Evolutionary conservation across 1,284 basidiomycete genomes (phyloP), one percentile per base, ranked within the genome.

Genomic region (Ustilago shanxiensis): DNA sequence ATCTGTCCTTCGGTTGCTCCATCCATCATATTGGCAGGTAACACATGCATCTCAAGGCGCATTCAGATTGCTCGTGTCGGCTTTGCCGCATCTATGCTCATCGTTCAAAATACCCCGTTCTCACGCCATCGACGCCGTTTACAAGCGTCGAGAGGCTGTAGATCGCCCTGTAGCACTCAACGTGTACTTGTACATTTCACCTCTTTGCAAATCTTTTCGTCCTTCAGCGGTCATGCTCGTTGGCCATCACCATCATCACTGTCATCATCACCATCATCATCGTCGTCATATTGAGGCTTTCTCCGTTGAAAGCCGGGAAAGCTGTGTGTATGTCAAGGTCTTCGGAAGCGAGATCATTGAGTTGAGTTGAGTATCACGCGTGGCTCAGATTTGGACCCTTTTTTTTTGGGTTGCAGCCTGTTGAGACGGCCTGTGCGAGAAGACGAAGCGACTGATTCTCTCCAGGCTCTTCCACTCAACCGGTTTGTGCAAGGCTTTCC

Each of bases 171-270:
- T 72, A 66, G 56, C 64, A 72, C 70, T 72, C 70, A 72, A 72
- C 70, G 60, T 72, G 70, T 72, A 66, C 60, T 70, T 66, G 64
- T 72, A 72, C 55, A 64, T 66, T n/a, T 44, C 57, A n/a, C n/a
- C 33, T 1, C 24, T 44, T 47, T 39, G 29, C 39, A 53, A n/a
- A 37, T 26, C 6, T 22, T 10, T 29, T n/a, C 6, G 13, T 33
- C 44, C 22, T 47, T 44, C n/a, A 24, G 26, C 14, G 35, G n/a
- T 7, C 41, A 44, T 1, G 13, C 18, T 39, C 18, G 14, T 16
- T 16, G 39, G 39, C 39, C 31, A 33, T 11, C 5, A 33, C 31
- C 31, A n/a, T n/a, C n/a, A n/a, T n/a, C n/a, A n/a, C n/a, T n/a
- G n/a, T n/a, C n/a, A n/a, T n/a, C n/a, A n/a, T n/a, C n/a, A n/a